Evolutionary conservation across 768 basidiomycete genomes (phyloP), one percentile per base, ranked within the genome.

Genomic region (Sarcomyxa edulis): DNA sequence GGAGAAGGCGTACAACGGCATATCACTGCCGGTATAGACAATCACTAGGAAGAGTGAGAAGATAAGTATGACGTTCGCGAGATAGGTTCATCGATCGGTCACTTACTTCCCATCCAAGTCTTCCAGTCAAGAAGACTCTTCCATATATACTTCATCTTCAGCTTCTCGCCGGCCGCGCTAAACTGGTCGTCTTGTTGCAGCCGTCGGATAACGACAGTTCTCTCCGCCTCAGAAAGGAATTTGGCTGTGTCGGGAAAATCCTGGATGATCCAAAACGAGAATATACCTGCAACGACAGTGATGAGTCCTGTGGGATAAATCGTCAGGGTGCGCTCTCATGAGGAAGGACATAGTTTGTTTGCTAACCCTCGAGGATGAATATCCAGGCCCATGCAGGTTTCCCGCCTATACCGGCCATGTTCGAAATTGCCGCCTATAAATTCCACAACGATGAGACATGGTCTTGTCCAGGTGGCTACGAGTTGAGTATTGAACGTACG

Each of bases 231-330:
- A n/a, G 69, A 71, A 5, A 90, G 65, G 64, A 88, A 89, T 47
- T 72, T 82, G 19, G 85, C 86, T 1, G 77, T 84, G 48, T 89
- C 84, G 3, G 87, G 86, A 60, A 89, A 90, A 53, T 89, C 87
- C 49, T 86, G 78, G 42, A 89, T 76, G 51, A 89, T 76, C 71
- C 74, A 89, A 62, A 78, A 88, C 2, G 84, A 86, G 7, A 66
- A 54, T 16, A 55, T 53, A 7, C 81, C 83, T 5, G 80, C 82
- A n/a, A 85, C 11, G 18, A 87, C 66, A 1, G 86, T 87, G 10
- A 61, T 63, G 24, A 87, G 59, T 14, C 84, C 85, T 51, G 81
- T 9, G 86, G 44, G 39, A 85, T 68, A 63, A 44, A 40, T 29
- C 37, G 42, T 36, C 29, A 40, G n/a, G n/a, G n/a, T n/a, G n/a